These are phyloP conservation scores for Forsythia viridissima DNA, from an alignment of 257 asterid genomes.

Conservation along the genomic window DNA sequence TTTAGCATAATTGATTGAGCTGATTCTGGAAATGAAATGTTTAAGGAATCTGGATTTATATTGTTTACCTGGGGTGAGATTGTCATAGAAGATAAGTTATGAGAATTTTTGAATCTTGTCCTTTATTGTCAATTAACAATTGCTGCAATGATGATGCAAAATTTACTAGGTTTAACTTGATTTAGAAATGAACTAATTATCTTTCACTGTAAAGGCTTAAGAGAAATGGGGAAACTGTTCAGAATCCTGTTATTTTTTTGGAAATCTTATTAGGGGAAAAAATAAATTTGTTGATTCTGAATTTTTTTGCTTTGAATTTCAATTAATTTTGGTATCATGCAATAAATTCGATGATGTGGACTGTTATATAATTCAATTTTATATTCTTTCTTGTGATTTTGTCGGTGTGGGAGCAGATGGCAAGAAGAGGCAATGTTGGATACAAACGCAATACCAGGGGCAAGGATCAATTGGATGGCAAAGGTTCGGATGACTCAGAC, in stretches of 20 bases:
- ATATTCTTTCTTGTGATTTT: conserved; percentile 18
- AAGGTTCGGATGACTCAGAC: conserved; percentile 60
- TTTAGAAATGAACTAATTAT: neutral
- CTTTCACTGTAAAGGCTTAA: conserved; percentile 6
- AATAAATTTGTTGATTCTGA: conserved; percentile 15
- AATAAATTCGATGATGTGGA: neutral
- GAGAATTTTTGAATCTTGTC: conserved; percentile 19
- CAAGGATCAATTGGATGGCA: conserved; percentile 31
- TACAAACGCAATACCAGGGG: conserved; percentile 39
- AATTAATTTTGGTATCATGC: conserved; percentile 17
- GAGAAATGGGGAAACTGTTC: neutral
- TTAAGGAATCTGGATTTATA: conserved; percentile 15
- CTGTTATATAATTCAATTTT: conserved; percentile 19
- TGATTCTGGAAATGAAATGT: conserved; percentile 15
- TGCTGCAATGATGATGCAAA: conserved; percentile 5
- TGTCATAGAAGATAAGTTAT: conserved; percentile 6
- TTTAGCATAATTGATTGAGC: conserved; percentile 18
- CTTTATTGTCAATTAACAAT: conserved; percentile 17
- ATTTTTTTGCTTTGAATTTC: conserved; percentile 28
- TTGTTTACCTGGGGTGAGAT: conserved; percentile 13
- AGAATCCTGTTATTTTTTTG: conserved; percentile 1
- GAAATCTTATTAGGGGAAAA: conserved; percentile 17
- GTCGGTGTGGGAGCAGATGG: conserved; percentile 47
- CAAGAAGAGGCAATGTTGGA: conserved; percentile 46
- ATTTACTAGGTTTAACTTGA: conserved; percentile 18